Base-by-base conservation (phyloP, 73 alveolate species). In the Paramecium sexaurelia region DNA sequence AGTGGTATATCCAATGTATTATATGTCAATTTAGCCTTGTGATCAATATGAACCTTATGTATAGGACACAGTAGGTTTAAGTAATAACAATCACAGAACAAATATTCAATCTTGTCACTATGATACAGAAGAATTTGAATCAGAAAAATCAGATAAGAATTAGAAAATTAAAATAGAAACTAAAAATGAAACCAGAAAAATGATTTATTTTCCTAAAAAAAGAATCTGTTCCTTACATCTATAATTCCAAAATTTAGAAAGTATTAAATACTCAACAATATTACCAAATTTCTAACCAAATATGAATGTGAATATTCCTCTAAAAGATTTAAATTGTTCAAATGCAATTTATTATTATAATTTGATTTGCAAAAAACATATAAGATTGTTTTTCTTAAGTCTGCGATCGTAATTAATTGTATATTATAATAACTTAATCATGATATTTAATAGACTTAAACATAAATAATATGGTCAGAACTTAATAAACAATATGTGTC, bases 201-300 rank as follows among this genome's bases (percentile, higher is more conserved):
- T n/a, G 87, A 15, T 73, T 36, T 22, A 20, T 22, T 5, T 78
- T 78, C 40, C 71, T 78, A 0, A 78, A 20, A 78, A 37, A 78
- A 78, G 69, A 78, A 47, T 9, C 41, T 1, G 75, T 43, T 15
- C 20, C 90, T 7, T 78, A 78, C 55, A 78, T 78, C 9, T 78
- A 78, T 22, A 78, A 9, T 41, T 78, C 90, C 0, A 78, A 78
- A 43, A 78, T 78, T 13, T 13, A 40, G n/a, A n/a, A 78, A 43
- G 73, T 20, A 45, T 11, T 20, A 29, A 40, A 7, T 9, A 3
- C 19, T 22, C 27, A 69, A 26, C 15, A 69, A 32, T 4, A 69
- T 26, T 4, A 32, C 29, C 11, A 1, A 26, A 3, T 26, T 69
- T 20, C 7, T 5, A 69, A 9, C n/a, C n/a, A n/a, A n/a, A n/a